phyloP scores from a whole-genome alignment of 805 yeast genomes.

The Vanderwaltozyma tropicalis region DNA sequence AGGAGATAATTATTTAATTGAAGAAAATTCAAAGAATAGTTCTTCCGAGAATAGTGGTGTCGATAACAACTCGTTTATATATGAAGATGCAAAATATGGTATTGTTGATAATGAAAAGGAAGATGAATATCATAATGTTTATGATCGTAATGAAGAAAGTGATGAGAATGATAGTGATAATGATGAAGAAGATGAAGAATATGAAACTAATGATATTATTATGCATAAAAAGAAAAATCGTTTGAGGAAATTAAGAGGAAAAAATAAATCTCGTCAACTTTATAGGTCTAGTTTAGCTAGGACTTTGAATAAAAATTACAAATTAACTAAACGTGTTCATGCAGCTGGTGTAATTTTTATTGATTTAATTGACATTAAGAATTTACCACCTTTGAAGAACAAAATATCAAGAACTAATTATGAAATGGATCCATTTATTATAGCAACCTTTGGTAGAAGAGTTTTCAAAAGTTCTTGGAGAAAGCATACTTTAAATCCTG shows the following conservation, averaged over 20 bases:
- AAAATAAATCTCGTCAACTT: constrained; percentile 2
- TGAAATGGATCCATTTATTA: constrained; percentile 95
- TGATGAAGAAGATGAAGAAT: constrained; percentile 1
- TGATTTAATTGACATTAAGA: constrained; percentile 63
- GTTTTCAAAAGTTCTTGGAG: constrained; percentile 80
- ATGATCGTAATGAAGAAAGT: constrained; percentile 4
- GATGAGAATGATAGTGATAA: background rate
- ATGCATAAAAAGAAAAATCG: constrained; percentile 2
- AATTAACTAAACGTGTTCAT: constrained; percentile 22
- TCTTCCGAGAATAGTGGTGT: too few species aligned
- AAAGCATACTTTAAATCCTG: constrained; percentile 73
- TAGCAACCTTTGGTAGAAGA: constrained; percentile 79
- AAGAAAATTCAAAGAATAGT: background rate
- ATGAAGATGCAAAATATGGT: constrained; percentile 3
- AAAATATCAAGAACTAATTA: constrained; percentile 53
- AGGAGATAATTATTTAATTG: too few species aligned
- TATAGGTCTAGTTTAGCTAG: constrained; percentile 5
- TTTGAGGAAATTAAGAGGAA: constrained; percentile 4
- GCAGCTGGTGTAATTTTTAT: constrained; percentile 62
- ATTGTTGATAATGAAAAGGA: constrained; percentile 5
- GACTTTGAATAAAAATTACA: constrained; percentile 13
- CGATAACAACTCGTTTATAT: too few species aligned
- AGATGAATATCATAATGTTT: constrained; percentile 5
- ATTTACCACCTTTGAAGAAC: constrained; percentile 68
- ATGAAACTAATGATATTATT: constrained; percentile 4